Base-by-base conservation (phyloP, 805 yeast species). In the Myxozyma monticola region DNA sequence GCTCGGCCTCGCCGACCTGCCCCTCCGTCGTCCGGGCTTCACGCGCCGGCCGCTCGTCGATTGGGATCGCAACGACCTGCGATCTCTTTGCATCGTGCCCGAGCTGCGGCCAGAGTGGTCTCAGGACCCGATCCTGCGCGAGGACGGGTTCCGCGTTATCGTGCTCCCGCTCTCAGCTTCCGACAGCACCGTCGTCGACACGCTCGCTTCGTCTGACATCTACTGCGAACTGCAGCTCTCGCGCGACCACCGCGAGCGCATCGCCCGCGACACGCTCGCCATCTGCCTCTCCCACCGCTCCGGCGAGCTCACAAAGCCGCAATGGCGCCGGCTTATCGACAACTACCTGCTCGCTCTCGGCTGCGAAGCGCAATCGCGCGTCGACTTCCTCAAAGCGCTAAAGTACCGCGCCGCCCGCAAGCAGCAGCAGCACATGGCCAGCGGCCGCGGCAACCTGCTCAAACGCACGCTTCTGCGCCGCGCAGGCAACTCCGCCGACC, bases 281-380 rank as follows among this genome's bases (percentile, higher is more conserved):
- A 7, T 43, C 24, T 54, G 59, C 33, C 29, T 45, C 74, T 81
- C 12, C 84, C 85, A 29, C 20, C 30, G 49, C 20, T 8, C n/a
- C 14, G 18, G 24, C 17, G 24, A 18, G 7, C 35, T 61, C 39
- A 62, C 78, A n/a, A 68, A 77, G 4, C 73, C 79, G 22, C 86
- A 84, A 64, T 84, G 89, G 88, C 71, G 90, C 58, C 81, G 83
- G 61, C 76, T 85, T 24, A 81, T 85, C 51, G 91, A 85, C 57
- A 84, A 83, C 66, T 85, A 78, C 60, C 60, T 82, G 31, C 65
- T 83, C 31, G 81, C 80, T 61, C 69, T 83, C 26, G 86, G 80
- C 3, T 84, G 84, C 41, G 88, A 83, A 59, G 80, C 83, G 14
- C 88, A 85, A 63, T 82, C 88, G 59, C 74, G 88, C 18, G 69